These are phyloP conservation scores for Mycosphaerella sp. DNA, from an alignment of 2,329 filamentous ascomycete species.

Conservation along the genomic window DNA sequence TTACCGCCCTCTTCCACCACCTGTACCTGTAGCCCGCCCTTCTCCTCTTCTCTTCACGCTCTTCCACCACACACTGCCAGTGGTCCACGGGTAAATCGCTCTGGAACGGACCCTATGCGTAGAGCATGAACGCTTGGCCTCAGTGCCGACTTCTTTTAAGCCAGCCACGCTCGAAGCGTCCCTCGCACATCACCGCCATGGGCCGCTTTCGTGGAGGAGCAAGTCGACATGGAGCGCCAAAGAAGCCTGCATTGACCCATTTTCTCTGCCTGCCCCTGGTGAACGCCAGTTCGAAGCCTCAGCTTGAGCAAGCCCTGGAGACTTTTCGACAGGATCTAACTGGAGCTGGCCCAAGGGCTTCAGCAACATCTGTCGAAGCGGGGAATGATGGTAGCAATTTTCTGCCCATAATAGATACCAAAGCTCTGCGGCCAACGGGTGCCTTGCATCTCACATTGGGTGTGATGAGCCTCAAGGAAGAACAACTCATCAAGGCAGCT, in stretches of 20 bases:
- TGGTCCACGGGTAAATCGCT: too few relatives aligned
- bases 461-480: slow-evolving; percentile 65
- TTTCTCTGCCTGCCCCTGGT: slow-evolving; percentile 71
- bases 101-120: not conserved
- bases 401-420: slow-evolving; percentile 27
- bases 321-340: slow-evolving; percentile 55
- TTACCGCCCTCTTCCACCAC: too few relatives aligned
- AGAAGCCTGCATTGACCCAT: slow-evolving; percentile 55
- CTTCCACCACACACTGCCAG: not conserved
- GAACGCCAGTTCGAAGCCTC: slow-evolving; percentile 52
- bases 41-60: not conserved
- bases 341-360: not conserved
- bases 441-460: slow-evolving; percentile 83
- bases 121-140: not conserved
- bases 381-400: not conserved
- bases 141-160: not conserved
- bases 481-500: slow-evolving; percentile 46
- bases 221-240: slow-evolving; percentile 16
- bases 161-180: not conserved
- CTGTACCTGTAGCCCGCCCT: not conserved
- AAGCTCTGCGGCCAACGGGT: slow-evolving; percentile 67
- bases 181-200: not conserved
- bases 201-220: slow-evolving; percentile 1
- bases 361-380: not conserved
- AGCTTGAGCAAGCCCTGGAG: slow-evolving; percentile 58